Evolutionary conservation across 1,284 basidiomycete species (phyloP).

Genomic region (Takashimella tepidaria): DNA sequence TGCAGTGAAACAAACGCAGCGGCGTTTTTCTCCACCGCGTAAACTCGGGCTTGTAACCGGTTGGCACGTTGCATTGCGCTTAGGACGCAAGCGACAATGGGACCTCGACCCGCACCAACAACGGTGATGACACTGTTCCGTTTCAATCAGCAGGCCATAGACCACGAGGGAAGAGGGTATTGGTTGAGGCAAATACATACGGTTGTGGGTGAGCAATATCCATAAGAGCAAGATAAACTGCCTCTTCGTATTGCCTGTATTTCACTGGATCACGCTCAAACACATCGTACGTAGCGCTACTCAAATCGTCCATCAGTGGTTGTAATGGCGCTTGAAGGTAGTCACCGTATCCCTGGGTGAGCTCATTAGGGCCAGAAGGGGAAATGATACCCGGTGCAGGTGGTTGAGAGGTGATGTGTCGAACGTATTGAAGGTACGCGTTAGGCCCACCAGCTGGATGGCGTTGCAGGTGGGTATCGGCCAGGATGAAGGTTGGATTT

Average conservation of each 20-base stretch:
- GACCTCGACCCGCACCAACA: slow-evolving; percentile 92
- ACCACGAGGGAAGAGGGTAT: no score
- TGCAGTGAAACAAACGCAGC: slow-evolving; percentile 91
- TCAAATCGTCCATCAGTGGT: slow-evolving; percentile 96
- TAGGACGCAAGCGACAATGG: slow-evolving; percentile 81
- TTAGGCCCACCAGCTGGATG: slow-evolving; percentile 75
- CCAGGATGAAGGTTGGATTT: slow-evolving; percentile 73
- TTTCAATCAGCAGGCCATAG: slow-evolving; percentile 9
- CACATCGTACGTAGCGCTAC: slow-evolving; percentile 90
- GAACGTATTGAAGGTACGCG: slow-evolving; percentile 86
- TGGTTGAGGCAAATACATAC: neutral
- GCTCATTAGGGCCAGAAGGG: slow-evolving; percentile 63
- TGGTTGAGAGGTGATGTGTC: slow-evolving; percentile 68
- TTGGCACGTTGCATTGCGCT: slow-evolving; percentile 68
- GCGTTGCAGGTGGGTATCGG: slow-evolving; percentile 58
- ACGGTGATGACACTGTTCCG: slow-evolving; percentile 69
- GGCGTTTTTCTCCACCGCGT: slow-evolving; percentile 94
- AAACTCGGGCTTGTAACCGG: slow-evolving; percentile 60
- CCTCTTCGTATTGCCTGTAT: slow-evolving; percentile 92
- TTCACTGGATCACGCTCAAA: slow-evolving; percentile 98
- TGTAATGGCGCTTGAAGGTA: slow-evolving; percentile 92
- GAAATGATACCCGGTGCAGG: slow-evolving; percentile 17
- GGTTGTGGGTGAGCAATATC: slow-evolving; percentile 55
- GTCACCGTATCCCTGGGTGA: slow-evolving; percentile 89
- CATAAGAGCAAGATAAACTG: slow-evolving; percentile 71